These are phyloP conservation scores for Salix udensis DNA, from an alignment of 345 rosid genomes.

Conservation along the genomic window DNA sequence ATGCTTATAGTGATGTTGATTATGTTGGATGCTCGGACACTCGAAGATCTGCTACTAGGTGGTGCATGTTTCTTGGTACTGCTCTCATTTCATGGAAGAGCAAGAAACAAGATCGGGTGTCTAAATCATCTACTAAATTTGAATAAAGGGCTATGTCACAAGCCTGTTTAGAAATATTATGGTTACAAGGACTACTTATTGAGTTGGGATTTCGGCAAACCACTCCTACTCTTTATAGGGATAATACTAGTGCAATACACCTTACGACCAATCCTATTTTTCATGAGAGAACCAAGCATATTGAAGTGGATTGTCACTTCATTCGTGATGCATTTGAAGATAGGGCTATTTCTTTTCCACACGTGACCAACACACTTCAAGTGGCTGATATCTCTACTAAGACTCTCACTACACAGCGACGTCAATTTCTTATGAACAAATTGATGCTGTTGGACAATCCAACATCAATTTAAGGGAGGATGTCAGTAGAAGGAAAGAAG, in stretches of 20 bases:
- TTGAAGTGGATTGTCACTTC: conserved; percentile 8
- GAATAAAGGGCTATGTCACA: no score
- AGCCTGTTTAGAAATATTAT: background rate
- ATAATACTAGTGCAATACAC: conserved; percentile 11
- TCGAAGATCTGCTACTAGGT: no score
- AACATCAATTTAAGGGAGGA: background rate
- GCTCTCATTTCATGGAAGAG: no score
- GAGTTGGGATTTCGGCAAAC: background rate
- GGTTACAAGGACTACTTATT: background rate
- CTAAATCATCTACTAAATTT: no score
- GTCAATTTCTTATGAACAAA: background rate
- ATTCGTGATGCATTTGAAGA: background rate
- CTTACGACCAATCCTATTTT: background rate
- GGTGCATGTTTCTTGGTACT: no score
- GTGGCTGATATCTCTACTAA: background rate
- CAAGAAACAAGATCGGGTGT: no score
- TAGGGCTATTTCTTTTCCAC: background rate
- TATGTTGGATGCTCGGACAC: no score
- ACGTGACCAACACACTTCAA: background rate
- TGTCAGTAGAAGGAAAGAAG: no score
- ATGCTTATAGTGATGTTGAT: no score
- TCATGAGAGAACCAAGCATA: conserved; percentile 1
- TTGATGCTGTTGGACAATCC: background rate
- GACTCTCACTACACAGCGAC: background rate
- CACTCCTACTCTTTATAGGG: background rate